Evolutionary conservation across 2,329 filamentous ascomycete species (phyloP), one percentile per base, ranked within the genome.

Genomic region (Fusarium solani-melongenae): DNA sequence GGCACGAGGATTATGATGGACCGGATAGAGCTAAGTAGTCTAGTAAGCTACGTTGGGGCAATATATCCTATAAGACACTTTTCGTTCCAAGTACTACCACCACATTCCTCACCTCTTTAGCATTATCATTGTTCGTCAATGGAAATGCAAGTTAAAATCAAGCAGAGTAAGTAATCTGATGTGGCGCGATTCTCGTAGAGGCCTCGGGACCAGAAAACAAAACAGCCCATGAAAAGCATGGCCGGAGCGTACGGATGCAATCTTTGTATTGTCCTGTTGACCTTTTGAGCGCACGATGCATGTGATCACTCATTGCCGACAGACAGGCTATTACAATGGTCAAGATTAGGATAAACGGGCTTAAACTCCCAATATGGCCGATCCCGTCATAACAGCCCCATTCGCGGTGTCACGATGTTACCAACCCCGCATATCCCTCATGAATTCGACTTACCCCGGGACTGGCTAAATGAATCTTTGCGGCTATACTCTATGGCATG

Each of bases 381-480:
- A 65, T 64, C 38, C 4, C 7, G 41, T 1, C 51, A 49, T 58
- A 67, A 67, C 39, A 75, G 72, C 72, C 55, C 72, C 72, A 75
- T 67, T 74, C 36, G 59, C 9, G 33, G 0, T 9, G 12, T 33
- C 38, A 33, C 31, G 58, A 49, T 5, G 2, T 6, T 0, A 5
- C 39, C 61, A 72, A 72, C 58, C 12, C 22, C 2, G 24, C 59
- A 57, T 11, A 17, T 33, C 60, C 69, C 66, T 61, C 70, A 56
- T 51, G 33, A 51, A 67, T 67, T 69, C 57, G 62, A 39, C 39
- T 64, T n/a, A 8, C 51, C 59, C 27, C 20, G 7, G 36, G 15
- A 3, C n/a, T 76, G 73, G 73, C 49, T 76, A 76, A 76, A 76
- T 74, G 15, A 22, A 57, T 33, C 22, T 17, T 20, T 36, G 33